These are phyloP conservation scores for Kodamaea leandrae DNA, from an alignment of 805 yeast species.

Conservation along the genomic window DNA sequence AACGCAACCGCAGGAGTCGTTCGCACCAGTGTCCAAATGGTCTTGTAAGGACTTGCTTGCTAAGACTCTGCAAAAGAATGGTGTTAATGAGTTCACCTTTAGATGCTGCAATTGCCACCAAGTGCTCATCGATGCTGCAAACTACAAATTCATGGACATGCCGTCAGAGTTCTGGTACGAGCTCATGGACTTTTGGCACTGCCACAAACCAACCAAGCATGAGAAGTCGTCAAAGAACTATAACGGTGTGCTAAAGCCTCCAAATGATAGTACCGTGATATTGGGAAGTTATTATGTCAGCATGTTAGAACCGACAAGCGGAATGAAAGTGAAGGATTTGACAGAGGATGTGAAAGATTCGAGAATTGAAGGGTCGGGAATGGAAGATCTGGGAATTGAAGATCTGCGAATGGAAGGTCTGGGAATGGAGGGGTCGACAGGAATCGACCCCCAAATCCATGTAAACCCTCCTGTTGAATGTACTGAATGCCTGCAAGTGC, in stretches of 20 bases:
- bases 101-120: conserved; percentile 32
- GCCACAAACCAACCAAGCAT: conserved; percentile 68
- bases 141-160: conserved; percentile 52
- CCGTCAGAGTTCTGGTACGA: conserved; percentile 95
- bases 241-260: conserved; percentile 47
- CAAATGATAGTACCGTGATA: conserved; percentile 34
- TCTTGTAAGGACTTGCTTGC: conserved; percentile 38
- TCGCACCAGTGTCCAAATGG: conserved; percentile 34
- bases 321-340: conserved; percentile 8
- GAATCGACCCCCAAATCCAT: no score
- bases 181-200: conserved; percentile 96
- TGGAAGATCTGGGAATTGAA: no score
- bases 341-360: neutral
- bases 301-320: conserved; percentile 22
- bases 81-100: conserved; percentile 23
- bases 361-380: neutral
- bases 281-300: conserved; percentile 59
- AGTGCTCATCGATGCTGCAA: conserved; percentile 27
- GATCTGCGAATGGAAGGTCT: no score
- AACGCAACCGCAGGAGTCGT: neutral
- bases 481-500: conserved; percentile 38
- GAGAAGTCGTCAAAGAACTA: conserved; percentile 21
- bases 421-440: neutral
- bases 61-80: conserved; percentile 28
- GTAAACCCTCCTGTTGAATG: no score